These are phyloP conservation scores for Plenodomus lindquistii DNA, from an alignment of 2,329 filamentous ascomycete species.

Conservation along the genomic window DNA sequence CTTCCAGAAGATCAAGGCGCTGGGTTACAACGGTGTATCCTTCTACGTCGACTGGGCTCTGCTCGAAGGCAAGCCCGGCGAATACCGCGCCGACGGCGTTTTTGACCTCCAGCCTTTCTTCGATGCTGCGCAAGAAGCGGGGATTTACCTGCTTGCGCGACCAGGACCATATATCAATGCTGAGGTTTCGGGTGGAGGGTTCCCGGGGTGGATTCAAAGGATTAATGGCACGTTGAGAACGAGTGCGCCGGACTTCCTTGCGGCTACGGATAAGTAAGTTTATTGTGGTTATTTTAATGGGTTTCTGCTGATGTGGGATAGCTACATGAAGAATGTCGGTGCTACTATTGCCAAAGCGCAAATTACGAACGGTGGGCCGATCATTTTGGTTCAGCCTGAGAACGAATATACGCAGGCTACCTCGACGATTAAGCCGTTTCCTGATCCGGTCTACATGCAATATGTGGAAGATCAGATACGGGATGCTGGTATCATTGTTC, in stretches of 20 bases:
- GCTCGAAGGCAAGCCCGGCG: constrained; percentile 71
- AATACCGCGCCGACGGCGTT: constrained; percentile 71
- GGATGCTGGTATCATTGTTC: constrained; percentile 71
- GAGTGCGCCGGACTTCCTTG: constrained; percentile 62
- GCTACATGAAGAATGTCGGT: constrained; percentile 65
- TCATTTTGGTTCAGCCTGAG: constrained; percentile 79
- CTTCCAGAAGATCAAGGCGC: constrained; percentile 80
- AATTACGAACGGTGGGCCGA: constrained; percentile 79
- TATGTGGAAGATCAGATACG: constrained; percentile 71
- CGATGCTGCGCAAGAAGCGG: constrained; percentile 70
- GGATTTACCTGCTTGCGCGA: constrained; percentile 73
- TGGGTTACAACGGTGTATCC: constrained; percentile 78
- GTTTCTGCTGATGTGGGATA: constrained; percentile 23
- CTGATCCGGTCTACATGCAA: constrained; percentile 69
- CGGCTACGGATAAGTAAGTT: constrained; percentile 67
- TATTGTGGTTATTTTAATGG: background rate
- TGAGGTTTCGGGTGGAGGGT: constrained; percentile 75
- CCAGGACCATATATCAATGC: constrained; percentile 80
- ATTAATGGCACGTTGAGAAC: constrained; percentile 68
- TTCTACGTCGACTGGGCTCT: constrained; percentile 82
- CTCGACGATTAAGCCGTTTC: constrained; percentile 58
- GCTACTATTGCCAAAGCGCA: constrained; percentile 72
- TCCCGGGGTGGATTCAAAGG: constrained; percentile 77
- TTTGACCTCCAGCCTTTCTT: constrained; percentile 77
- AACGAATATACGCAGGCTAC: constrained; percentile 72